These are phyloP conservation scores for Phytophthora lateralis DNA, from an alignment of 352 stramenopile species.

Conservation along the genomic window DNA sequence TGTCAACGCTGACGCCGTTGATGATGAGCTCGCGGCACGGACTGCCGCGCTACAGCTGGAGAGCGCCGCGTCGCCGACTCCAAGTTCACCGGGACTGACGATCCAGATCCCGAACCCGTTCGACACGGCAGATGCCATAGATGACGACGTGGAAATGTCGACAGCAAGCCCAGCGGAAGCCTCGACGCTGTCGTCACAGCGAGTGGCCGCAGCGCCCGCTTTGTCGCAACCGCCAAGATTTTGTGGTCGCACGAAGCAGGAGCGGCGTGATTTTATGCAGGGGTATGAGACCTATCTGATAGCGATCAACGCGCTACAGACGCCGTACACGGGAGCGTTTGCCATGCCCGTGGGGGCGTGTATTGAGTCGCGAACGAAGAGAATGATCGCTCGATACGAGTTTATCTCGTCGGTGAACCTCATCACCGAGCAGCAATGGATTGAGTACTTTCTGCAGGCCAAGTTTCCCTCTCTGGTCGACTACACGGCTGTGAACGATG, in stretches of 20 bases:
- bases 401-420: too few species aligned
- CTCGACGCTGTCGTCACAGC: too few species aligned
- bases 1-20: too few species aligned
- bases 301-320: constrained; percentile 3
- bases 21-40: too few species aligned
- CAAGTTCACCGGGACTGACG: too few species aligned
- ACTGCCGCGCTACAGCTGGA: too few species aligned
- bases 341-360: neutral
- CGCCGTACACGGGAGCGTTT: neutral
- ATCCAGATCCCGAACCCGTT: too few species aligned
- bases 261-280: neutral
- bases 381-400: neutral
- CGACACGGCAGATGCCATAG: too few species aligned
- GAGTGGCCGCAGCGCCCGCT: neutral
- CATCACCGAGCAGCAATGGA: too few species aligned
- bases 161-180: too few species aligned
- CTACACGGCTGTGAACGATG: neutral
- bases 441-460: neutral
- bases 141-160: too few species aligned
- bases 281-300: constrained; percentile 2
- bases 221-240: neutral
- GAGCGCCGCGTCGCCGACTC: too few species aligned
- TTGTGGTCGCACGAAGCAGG: neutral
- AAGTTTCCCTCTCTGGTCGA: neutral
- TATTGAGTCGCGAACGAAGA: neutral